phyloP scores from a whole-genome alignment of 768 basidiomycete genomes.

The Chalciporus pseudorubinellus region DNA sequence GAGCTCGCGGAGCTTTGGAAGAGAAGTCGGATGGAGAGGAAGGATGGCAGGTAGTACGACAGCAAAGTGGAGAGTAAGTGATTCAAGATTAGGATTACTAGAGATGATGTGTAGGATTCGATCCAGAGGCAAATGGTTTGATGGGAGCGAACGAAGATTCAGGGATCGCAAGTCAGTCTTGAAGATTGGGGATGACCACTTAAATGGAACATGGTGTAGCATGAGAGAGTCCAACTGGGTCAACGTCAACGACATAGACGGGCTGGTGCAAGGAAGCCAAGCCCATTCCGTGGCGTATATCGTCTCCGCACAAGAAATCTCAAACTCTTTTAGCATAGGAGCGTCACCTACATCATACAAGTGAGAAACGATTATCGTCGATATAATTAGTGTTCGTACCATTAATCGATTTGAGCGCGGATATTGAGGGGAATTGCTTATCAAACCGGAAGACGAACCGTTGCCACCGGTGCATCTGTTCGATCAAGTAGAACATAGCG shows the following conservation, averaged over 20 bases:
- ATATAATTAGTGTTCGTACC: constrained; percentile 41
- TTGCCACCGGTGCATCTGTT: constrained; percentile 82
- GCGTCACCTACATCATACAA: constrained; percentile 52
- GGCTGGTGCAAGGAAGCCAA: constrained; percentile 62
- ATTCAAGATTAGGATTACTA: constrained; percentile 55
- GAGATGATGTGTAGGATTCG: constrained; percentile 64
- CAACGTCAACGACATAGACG: constrained; percentile 35
- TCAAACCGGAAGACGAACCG: constrained; percentile 80
- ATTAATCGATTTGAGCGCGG: constrained; percentile 68
- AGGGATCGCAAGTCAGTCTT: constrained; percentile 54
- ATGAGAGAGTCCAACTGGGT: constrained; percentile 56
- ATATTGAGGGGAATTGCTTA: constrained; percentile 70
- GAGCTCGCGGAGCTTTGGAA: constrained; percentile 53
- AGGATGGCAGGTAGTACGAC: constrained; percentile 61
- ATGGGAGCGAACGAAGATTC: constrained; percentile 64
- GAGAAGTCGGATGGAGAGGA: constrained; percentile 52
- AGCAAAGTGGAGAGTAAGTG: constrained; percentile 59
- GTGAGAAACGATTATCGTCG: constrained; percentile 1
- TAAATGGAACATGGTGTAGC: constrained; percentile 71
- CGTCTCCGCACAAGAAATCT: constrained; percentile 69
- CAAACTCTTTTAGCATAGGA: constrained; percentile 72
- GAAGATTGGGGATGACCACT: constrained; percentile 75
- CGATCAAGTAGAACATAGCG: constrained; percentile 72
- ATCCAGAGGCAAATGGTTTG: constrained; percentile 61
- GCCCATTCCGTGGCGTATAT: constrained; percentile 63